Percentiles rank a stretch among this genome's conserved stretches.
Evolutionary conservation across 768 basidiomycete genomes (phyloP).

Genomic region (Lactarius sp.): DNA sequence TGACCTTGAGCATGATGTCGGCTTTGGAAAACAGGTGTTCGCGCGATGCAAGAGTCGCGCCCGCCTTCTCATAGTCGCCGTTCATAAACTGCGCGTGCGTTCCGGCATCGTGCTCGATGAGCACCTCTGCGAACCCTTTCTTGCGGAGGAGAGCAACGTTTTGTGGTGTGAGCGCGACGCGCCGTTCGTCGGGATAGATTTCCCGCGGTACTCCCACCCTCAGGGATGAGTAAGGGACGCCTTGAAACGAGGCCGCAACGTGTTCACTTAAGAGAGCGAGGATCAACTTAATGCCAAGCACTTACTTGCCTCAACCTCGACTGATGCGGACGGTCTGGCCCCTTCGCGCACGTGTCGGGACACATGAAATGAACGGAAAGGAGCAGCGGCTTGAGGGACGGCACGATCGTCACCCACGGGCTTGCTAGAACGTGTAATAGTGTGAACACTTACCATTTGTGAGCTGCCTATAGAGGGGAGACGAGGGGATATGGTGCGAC

Average conservation of each 20-base stretch:
- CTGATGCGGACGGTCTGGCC: neutral
- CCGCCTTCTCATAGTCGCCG: conserved; percentile 72
- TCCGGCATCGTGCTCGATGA: conserved; percentile 72
- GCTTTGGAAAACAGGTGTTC: conserved; percentile 62
- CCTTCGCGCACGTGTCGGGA: conserved; percentile 13
- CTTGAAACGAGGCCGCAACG: conserved; percentile 29
- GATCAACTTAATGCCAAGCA: neutral
- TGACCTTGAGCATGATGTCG: conserved; percentile 84
- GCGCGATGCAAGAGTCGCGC: conserved; percentile 69
- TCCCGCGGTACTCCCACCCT: conserved; percentile 76
- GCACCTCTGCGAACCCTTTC: conserved; percentile 72
- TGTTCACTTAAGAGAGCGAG: neutral
- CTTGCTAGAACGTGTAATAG: neutral
- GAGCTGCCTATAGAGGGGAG: conserved; percentile 7
- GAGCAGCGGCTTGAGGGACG: neutral
- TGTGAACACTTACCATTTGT: neutral
- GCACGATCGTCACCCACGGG: neutral
- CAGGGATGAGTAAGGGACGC: conserved; percentile 63
- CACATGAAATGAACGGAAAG: conserved; percentile 14
- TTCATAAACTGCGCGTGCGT: conserved; percentile 72
- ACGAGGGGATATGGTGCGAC: conserved; percentile 3
- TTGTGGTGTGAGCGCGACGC: conserved; percentile 78
- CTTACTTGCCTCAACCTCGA: conserved; percentile 19
- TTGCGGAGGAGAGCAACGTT: conserved; percentile 71
- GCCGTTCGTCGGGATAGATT: conserved; percentile 69